Base-by-base conservation (phyloP, 768 basidiomycete genomes). In the Lactifluus rugatus region DNA sequence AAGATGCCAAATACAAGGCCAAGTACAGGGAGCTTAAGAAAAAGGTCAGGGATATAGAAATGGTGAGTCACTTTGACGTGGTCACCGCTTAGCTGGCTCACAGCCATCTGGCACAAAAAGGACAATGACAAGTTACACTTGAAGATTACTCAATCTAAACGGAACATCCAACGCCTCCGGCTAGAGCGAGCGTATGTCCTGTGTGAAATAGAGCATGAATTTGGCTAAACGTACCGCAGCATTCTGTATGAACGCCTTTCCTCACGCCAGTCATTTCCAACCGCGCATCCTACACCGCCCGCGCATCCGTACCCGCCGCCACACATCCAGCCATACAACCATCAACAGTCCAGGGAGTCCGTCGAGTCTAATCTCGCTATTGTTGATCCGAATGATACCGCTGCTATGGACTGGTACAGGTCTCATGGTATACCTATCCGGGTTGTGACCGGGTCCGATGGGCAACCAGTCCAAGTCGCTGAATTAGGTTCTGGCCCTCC, bases 11-110 rank as follows among this genome's bases (percentile, higher is more conserved):
- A 72, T 93, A 92, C 70, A 85, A 88, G 59, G 79, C 81, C 67
- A 92, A 92, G 72, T 93, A 92, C 75, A 89, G 83, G 70, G 89
- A 93, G 58, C 76, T 93, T 62, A 91, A 89, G 71, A 80, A 84
- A 72, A 91, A 90, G 74, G 89, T 92, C 57, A 86, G 83, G 69
- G 89, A 92, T 71, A 87, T 92, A 62, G 90, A 93, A 73, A 71
- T 76, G 32, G 90, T 89, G 60, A 65, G 85, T 80, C 64, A 9
- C 44, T 42, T 37, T 45, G 34, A 42, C 19, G 39, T 37, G 5
- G 37, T n/a, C n/a, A 56, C 52, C 17, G 42, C 34, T 17, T 52
- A 54, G 47, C 48, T 26, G 52, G 46, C 52, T 49, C n/a, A 36
- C 55, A 10, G 41, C 41, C 48, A 44, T 25, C 32, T 49, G 28